phyloP scores from a whole-genome alignment of 139 green algal species.

The Coelastrella sp. region DNA sequence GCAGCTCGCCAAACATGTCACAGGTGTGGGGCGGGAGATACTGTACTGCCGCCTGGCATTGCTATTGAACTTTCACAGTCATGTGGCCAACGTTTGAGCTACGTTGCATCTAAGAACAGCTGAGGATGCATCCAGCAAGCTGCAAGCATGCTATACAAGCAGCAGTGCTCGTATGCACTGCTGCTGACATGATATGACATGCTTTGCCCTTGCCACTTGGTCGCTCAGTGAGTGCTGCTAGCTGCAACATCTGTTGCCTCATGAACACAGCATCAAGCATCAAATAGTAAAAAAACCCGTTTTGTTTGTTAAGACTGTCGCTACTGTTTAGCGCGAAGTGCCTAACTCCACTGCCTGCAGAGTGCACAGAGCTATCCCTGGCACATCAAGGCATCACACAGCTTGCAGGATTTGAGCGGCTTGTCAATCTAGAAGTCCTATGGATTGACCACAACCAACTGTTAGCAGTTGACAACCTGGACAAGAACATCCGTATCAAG shows the following conservation, averaged over 20 bases:
- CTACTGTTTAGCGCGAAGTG: too few species aligned
- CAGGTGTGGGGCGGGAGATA: constrained; percentile 18
- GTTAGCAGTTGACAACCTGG: neutral
- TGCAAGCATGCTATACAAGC: too few species aligned
- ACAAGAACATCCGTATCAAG: constrained; percentile 65
- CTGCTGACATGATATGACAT: too few species aligned
- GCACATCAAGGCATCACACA: constrained; percentile 61
- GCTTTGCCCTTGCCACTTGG: too few species aligned
- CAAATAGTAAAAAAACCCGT: neutral
- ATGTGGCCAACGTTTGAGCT: too few species aligned
- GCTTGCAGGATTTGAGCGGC: constrained; percentile 67
- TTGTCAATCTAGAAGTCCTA: constrained; percentile 68
- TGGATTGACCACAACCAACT: constrained; percentile 62
- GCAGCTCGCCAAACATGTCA: constrained; percentile 39
- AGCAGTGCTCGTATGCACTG: too few species aligned
- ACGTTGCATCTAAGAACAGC: too few species aligned
- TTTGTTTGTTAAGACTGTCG: neutral
- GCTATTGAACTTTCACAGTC: neutral
- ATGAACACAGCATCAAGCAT: too few species aligned
- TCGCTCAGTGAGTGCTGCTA: too few species aligned
- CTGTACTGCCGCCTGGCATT: neutral
- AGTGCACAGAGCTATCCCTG: constrained; percentile 71
- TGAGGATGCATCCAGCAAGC: too few species aligned
- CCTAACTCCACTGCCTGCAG: too few species aligned
- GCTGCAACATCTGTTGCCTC: too few species aligned